These are phyloP conservation scores for Dothidotthia symphoricarpi DNA, from an alignment of 2,329 filamentous ascomycete genomes.

Conservation along the genomic window DNA sequence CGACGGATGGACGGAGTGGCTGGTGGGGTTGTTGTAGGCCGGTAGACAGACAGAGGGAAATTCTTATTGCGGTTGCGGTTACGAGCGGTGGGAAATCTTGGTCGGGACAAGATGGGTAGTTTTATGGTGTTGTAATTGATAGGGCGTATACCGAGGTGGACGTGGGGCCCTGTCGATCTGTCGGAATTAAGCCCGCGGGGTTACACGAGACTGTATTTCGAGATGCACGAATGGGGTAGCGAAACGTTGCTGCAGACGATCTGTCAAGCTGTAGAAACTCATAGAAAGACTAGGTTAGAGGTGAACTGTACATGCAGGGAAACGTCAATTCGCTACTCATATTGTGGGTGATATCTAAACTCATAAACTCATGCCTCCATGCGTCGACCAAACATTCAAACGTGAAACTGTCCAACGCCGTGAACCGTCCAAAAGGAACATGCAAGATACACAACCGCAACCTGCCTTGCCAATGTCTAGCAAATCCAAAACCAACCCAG, in stretches of 20 bases:
- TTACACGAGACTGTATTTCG: constrained; percentile 1
- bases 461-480: constrained; percentile 14
- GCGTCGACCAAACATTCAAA: constrained; percentile 9
- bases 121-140: neutral
- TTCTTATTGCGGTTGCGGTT: no score
- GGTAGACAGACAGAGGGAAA: no score
- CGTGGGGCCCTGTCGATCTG: constrained; percentile 3
- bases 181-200: constrained; percentile 12
- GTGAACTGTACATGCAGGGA: neutral
- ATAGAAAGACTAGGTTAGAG: no score
- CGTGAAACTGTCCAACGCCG: constrained; percentile 13
- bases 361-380: constrained; percentile 27
- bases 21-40: no score
- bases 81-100: neutral
- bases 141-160: constrained; percentile 1
- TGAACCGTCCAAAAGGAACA: constrained; percentile 6
- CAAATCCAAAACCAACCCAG: neutral
- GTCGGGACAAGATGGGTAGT: no score
- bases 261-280: no score
- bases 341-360: constrained; percentile 9
- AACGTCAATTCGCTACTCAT: constrained; percentile 4
- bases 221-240: constrained; percentile 2
- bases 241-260: no score
- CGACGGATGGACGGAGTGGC: no score
- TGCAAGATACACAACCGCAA: constrained; percentile 18